A percentile compares a stretch with the other conserved stretches of the same genome.
phyloP scores from a whole-genome alignment of 2,329 filamentous ascomycete species.

The Colletotrichum orbiculare region DNA sequence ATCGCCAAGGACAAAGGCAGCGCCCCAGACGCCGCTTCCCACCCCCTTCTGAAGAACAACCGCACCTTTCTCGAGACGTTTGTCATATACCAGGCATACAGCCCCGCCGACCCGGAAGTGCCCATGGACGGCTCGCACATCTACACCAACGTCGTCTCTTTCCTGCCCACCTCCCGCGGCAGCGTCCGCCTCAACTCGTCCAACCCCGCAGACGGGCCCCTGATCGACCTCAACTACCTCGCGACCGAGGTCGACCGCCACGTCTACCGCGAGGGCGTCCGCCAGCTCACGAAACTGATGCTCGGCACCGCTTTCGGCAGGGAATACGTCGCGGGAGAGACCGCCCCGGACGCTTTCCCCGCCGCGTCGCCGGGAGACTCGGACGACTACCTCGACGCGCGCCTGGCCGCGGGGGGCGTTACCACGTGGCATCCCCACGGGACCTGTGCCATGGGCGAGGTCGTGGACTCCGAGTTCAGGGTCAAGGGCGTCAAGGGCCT shows the following conservation, averaged over 20 bases:
- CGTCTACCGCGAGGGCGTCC: slow-evolving; percentile 42
- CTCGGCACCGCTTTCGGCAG: slow-evolving; percentile 30
- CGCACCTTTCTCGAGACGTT: slow-evolving; percentile 41
- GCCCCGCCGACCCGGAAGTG: slow-evolving; percentile 8
- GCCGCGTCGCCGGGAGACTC: slow-evolving; percentile 9
- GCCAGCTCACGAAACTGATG: slow-evolving; percentile 40
- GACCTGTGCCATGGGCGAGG: slow-evolving; percentile 46
- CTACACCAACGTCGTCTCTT: slow-evolving; percentile 36
- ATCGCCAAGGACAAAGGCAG: slow-evolving; percentile 48
- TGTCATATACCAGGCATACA: slow-evolving; percentile 38
- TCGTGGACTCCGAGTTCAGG: slow-evolving; percentile 44
- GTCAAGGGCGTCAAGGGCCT: slow-evolving; percentile 50
- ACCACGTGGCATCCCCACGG: slow-evolving; percentile 42
- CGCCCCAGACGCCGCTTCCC: slow-evolving; percentile 43
- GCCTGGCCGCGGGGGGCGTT: slow-evolving; percentile 1
- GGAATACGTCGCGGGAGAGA: slow-evolving; percentile 19
- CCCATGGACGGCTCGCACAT: slow-evolving; percentile 34
- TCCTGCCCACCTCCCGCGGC: slow-evolving; percentile 44
- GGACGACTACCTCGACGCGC: slow-evolving; percentile 16
- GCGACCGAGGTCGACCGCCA: slow-evolving; percentile 46
- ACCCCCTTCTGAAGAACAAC: slow-evolving; percentile 47
- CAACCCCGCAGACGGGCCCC: slow-evolving; percentile 35
- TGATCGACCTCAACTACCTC: slow-evolving; percentile 46
- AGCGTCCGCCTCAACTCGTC: slow-evolving; percentile 40
- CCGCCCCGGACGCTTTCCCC: slow-evolving; percentile 5